phyloP scores from a whole-genome alignment of 371 early-diverging fungal genomes.

The Syncephalastrum racemosum region DNA sequence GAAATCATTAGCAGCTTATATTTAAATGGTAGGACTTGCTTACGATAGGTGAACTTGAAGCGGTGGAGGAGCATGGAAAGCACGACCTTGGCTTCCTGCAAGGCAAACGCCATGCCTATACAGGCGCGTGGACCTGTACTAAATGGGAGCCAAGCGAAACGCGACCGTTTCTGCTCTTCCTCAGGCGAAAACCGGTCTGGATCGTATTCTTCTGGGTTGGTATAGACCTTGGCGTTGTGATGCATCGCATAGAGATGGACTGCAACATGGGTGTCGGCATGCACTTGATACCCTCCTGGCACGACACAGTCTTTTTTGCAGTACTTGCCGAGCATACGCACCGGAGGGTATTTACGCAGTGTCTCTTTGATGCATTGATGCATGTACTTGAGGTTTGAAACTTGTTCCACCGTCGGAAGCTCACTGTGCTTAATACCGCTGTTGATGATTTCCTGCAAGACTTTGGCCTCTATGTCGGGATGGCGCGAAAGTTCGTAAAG shows the following conservation, averaged over 20 bases:
- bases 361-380: constrained; percentile 54
- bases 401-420: constrained; percentile 44
- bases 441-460: constrained; percentile 54
- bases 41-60: constrained; percentile 39
- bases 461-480: constrained; percentile 44
- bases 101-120: constrained; percentile 55
- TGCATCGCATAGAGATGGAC: constrained; percentile 44
- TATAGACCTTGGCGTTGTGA: constrained; percentile 44
- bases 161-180: constrained; percentile 52
- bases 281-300: constrained; percentile 44
- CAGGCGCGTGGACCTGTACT: constrained; percentile 48
- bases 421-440: constrained; percentile 37
- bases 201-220: constrained; percentile 46
- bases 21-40: neutral
- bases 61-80: constrained; percentile 47
- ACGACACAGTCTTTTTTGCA: constrained; percentile 53
- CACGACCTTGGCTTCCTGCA: constrained; percentile 62
- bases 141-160: constrained; percentile 59
- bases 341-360: constrained; percentile 53
- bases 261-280: constrained; percentile 15
- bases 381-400: constrained; percentile 43
- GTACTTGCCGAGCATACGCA: constrained; percentile 41
- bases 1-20: neutral
- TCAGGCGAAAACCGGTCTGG: constrained; percentile 59
- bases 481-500: constrained; percentile 41